Evolutionary conservation across 352 stramenopile genomes (phyloP).

Genomic region (Elongisporangium anandrum): DNA sequence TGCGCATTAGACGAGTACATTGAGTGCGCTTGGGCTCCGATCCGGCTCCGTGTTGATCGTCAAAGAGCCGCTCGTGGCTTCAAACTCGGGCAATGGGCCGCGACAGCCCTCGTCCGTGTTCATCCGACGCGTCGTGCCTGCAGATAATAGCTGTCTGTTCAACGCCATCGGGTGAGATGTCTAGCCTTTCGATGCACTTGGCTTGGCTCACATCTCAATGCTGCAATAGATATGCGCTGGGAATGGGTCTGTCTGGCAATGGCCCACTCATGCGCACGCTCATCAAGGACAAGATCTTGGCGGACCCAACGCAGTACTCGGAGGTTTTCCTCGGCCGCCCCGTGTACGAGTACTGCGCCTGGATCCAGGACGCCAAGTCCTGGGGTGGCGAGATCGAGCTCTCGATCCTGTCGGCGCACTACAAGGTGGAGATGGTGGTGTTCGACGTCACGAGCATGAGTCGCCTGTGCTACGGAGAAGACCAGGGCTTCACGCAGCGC

Average conservation of each 20-base stretch:
- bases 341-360: constrained; percentile 79
- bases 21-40: constrained; percentile 49
- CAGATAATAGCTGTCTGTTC: constrained; percentile 87
- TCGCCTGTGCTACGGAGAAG: constrained; percentile 75
- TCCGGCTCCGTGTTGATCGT: constrained; percentile 70
- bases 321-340: constrained; percentile 73
- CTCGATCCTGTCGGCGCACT: constrained; percentile 76
- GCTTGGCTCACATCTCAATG: not conserved
- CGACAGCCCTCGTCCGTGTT: constrained; percentile 42
- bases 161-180: constrained; percentile 66
- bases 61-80: constrained; percentile 38
- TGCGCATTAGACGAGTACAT: constrained; percentile 27
- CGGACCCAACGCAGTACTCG: constrained; percentile 55
- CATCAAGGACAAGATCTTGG: constrained; percentile 72
- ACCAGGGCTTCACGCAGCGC: constrained; percentile 76
- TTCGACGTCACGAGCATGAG: constrained; percentile 87
- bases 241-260: constrained; percentile 54
- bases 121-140: constrained; percentile 64
- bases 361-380: constrained; percentile 78
- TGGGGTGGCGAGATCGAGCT: constrained; percentile 87
- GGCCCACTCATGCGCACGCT: constrained; percentile 56
- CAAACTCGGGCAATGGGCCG: no score
- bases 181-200: not conserved
- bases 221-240: constrained; percentile 51
- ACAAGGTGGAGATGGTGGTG: constrained; percentile 79